These are phyloP conservation scores for Aspergillus nomiae DNA, from an alignment of 2,329 filamentous ascomycete species.

Conservation along the genomic window DNA sequence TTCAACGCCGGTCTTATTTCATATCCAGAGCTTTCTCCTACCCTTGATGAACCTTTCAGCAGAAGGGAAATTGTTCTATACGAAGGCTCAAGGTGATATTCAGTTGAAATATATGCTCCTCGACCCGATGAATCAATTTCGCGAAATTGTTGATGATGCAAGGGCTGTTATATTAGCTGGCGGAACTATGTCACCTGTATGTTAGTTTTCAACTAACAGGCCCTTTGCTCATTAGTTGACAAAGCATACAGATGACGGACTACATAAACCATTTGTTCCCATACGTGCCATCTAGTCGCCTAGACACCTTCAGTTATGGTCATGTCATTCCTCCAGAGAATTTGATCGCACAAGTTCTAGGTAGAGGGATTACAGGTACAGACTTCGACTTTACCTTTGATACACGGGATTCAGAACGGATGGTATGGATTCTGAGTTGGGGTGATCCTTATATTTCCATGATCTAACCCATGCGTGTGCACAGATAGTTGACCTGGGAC, in stretches of 20 bases:
- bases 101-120: slow-evolving; percentile 82
- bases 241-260: slow-evolving; percentile 68
- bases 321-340: slow-evolving; percentile 88
- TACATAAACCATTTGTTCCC: slow-evolving; percentile 87
- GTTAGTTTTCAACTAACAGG: slow-evolving; percentile 16
- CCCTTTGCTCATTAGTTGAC: slow-evolving; percentile 14
- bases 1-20: slow-evolving; percentile 59
- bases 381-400: slow-evolving; percentile 88
- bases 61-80: slow-evolving; percentile 64
- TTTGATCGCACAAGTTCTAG: slow-evolving; percentile 75
- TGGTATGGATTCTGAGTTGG: slow-evolving; percentile 44
- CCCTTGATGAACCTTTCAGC: slow-evolving; percentile 82
- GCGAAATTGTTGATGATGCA: slow-evolving; percentile 79
- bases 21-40: slow-evolving; percentile 70
- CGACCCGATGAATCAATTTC: slow-evolving; percentile 89
- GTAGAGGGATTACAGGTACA: slow-evolving; percentile 47
- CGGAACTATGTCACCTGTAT: slow-evolving; percentile 89
- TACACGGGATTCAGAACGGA: slow-evolving; percentile 67
- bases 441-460: background rate
- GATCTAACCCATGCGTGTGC: slow-evolving; percentile 3
- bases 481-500: slow-evolving; percentile 70
- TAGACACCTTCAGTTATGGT: slow-evolving; percentile 85
- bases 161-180: slow-evolving; percentile 88
- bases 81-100: slow-evolving; percentile 52
- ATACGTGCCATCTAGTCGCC: slow-evolving; percentile 61